Evolutionary conservation across 78 protist species (phyloP).

Genomic region (Isochrysis galbana): DNA sequence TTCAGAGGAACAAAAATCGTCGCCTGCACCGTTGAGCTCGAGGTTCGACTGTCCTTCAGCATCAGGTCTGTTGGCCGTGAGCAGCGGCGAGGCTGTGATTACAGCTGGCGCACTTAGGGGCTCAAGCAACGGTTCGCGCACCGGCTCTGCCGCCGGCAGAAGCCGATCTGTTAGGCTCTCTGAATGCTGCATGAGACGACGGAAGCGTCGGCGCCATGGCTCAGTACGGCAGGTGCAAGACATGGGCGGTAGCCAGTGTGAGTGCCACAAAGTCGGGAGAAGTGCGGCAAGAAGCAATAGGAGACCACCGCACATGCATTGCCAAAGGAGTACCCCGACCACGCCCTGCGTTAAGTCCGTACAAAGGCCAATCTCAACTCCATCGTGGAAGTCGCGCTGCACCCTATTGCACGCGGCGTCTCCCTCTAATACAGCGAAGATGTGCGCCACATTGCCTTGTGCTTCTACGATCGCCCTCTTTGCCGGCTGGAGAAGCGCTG

Average conservation of each 20-base stretch:
- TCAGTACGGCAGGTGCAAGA: background rate
- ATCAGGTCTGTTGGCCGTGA: no score
- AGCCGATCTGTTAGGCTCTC: no score
- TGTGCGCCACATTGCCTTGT: no score
- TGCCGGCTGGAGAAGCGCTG: background rate
- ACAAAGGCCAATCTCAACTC: background rate
- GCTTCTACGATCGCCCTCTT: background rate
- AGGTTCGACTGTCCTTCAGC: no score
- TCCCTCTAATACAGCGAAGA: no score
- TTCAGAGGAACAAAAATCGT: no score
- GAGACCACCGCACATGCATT: background rate
- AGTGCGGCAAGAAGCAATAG: background rate
- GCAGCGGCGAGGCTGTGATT: no score
- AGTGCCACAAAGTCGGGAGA: slow-evolving; percentile 1
- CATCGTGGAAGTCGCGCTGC: background rate
- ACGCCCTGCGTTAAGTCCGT: background rate
- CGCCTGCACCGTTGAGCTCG: no score
- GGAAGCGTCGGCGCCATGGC: background rate
- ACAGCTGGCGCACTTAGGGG: no score
- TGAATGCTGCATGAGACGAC: background rate
- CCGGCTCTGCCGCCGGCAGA: no score
- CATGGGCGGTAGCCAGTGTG: background rate
- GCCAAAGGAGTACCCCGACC: background rate
- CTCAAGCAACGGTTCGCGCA: no score
- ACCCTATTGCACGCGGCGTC: background rate